These are phyloP conservation scores for Trichosporon sp. DNA, from an alignment of 1,284 basidiomycete genomes.

Conservation along the genomic window DNA sequence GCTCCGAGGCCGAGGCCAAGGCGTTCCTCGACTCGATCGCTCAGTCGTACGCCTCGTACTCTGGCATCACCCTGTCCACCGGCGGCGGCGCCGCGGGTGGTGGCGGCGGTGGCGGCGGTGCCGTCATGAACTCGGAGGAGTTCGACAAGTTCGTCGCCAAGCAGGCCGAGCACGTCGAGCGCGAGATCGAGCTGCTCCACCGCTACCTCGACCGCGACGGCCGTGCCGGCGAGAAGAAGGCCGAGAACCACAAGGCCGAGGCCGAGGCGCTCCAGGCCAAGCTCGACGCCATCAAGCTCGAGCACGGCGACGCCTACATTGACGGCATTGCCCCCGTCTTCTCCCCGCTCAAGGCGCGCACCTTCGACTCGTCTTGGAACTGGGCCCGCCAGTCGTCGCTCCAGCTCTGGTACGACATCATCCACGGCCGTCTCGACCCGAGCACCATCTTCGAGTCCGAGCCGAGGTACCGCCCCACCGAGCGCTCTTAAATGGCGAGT, in stretches of 20 bases:
- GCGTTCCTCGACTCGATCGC: conserved; percentile 88
- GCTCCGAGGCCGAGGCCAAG: conserved; percentile 89
- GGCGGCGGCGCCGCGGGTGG: conserved; percentile 65
- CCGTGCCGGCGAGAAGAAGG: conserved; percentile 83
- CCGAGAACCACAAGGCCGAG: conserved; percentile 74
- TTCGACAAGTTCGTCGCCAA: conserved; percentile 94
- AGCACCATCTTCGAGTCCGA: conserved; percentile 49
- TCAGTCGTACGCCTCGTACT: conserved; percentile 77
- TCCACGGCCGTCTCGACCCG: conserved; percentile 70
- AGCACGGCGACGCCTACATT: conserved; percentile 87
- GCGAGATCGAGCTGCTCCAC: conserved; percentile 94
- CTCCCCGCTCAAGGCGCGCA: conserved; percentile 91
- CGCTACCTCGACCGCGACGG: conserved; percentile 93
- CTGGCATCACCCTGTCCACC: conserved; percentile 79
- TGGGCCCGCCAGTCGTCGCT: conserved; percentile 97
- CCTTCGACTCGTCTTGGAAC: conserved; percentile 98
- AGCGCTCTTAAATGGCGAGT: conserved; percentile 21
- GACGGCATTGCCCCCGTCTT: conserved; percentile 94
- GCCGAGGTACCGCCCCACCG: conserved; percentile 35
- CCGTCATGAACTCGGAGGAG: conserved; percentile 95
- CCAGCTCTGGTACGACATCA: conserved; percentile 95
- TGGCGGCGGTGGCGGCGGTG: conserved; percentile 69
- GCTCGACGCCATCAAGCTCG: conserved; percentile 73
- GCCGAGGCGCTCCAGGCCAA: conserved; percentile 73
- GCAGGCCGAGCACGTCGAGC: conserved; percentile 87